A percentile compares a stretch with the other conserved stretches of the same genome.
Evolutionary conservation across 2,329 filamentous ascomycete genomes (phyloP).

Genomic region (Fusarium metavorans): DNA sequence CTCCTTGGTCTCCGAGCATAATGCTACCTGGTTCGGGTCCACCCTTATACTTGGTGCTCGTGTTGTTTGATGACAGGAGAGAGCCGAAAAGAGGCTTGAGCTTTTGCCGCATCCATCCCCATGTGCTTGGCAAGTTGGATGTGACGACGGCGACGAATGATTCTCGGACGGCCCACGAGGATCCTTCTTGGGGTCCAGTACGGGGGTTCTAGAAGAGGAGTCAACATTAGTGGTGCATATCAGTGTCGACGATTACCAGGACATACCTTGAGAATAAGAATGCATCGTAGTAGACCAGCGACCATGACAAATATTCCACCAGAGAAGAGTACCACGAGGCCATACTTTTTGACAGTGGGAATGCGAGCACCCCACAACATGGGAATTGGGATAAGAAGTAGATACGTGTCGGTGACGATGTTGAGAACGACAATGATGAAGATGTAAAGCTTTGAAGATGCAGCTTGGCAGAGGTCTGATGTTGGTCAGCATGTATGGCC

Average conservation of each 20-base stretch:
- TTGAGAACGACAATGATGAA: conserved; percentile 53
- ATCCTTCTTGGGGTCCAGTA: conserved; percentile 49
- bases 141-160: conserved; percentile 55
- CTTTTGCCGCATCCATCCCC: conserved; percentile 43
- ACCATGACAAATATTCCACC: conserved; percentile 55
- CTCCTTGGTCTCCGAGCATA: conserved; percentile 35
- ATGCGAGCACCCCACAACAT: conserved; percentile 67
- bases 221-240: not conserved
- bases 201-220: conserved; percentile 47
- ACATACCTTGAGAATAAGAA: conserved; percentile 51
- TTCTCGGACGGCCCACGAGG: conserved; percentile 54
- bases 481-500: conserved; percentile 28
- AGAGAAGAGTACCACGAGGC: conserved; percentile 63
- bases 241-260: conserved; percentile 39
- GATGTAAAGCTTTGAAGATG: conserved; percentile 54
- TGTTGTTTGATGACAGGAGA: conserved; percentile 36
- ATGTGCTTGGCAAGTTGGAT: conserved; percentile 52
- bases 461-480: conserved; percentile 53
- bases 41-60: conserved; percentile 31
- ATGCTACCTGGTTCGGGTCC: conserved; percentile 39
- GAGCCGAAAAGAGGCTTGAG: conserved; percentile 42
- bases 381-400: conserved; percentile 56
- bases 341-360: conserved; percentile 61
- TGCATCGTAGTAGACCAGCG: conserved; percentile 51
- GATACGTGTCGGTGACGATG: conserved; percentile 54